Base-by-base conservation (phyloP, 805 yeast genomes). In the Saccharomycopsis sp. region DNA sequence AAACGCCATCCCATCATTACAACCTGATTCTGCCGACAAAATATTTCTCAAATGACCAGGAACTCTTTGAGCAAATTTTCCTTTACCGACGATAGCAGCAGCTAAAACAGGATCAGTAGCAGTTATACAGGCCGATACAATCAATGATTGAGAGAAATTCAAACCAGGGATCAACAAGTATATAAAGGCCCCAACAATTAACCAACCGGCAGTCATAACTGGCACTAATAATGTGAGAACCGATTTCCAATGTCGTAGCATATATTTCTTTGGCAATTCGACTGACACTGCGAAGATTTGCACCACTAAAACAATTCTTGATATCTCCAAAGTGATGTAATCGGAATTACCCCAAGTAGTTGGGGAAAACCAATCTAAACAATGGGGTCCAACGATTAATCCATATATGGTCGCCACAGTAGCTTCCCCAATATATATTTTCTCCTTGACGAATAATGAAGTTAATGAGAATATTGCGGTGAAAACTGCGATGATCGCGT, bases 61-160 rank as follows among this genome's bases (percentile, higher is more conserved):
- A 14, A 88, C 95, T 44, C 95, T 74, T 56, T 76, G 77, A 11
- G 96, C 95, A 60, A 88, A 88, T 59, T 85, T 85, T 53, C 95
- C 95, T 56, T 85, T 88, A 61, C 96, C 95, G 8, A 88, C 96
- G 31, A 88, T 95, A 2, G 96, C 95, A 14, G 95, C 93, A 2
- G 96, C 96, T 57, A 88, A 70, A 34, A 88, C 93, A 4, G 97
- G 97, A 64, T 88, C 97, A 0, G 97, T 89, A 2, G 96, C 96
- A 0, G 96, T 89, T 38, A 88, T 79, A 60, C 96, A 87, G 1
- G 95, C 96, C 26, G 89, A 75, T 1, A 88, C 77, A 39, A 81
- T 70, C 28, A 88, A 70, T 2, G 86, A 80, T 40, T 79, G 85
- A 17, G 84, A 61, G 66, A 88, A 86, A 44, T 74, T 66, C 47